Percentiles rank a stretch among this genome's conserved stretches.
Evolutionary conservation across 495 filamentous ascomycete species (phyloP).

Genomic region (Daldinia loculata): DNA sequence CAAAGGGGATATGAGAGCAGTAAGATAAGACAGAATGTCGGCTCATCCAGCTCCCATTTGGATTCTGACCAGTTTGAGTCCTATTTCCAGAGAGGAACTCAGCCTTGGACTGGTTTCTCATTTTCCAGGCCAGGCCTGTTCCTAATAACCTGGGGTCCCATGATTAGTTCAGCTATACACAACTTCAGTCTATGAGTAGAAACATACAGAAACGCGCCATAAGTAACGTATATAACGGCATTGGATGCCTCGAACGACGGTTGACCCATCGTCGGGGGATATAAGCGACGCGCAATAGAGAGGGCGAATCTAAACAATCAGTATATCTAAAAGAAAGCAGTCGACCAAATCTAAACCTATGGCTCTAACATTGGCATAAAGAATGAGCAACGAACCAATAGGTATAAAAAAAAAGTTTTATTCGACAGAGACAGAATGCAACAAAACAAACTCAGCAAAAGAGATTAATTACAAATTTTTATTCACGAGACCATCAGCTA

Average conservation of each 20-base stretch:
- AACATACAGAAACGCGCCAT: constrained; percentile 71
- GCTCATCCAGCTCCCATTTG: constrained; percentile 22
- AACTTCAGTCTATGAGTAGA: background rate
- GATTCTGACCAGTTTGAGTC: constrained; percentile 75
- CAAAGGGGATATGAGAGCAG: constrained; percentile 15
- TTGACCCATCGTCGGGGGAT: constrained; percentile 64
- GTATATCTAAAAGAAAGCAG: background rate
- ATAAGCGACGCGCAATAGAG: background rate
- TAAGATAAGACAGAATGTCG: background rate
- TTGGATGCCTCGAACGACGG: constrained; percentile 76
- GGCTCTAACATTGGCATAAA: background rate
- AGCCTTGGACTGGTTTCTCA: constrained; percentile 72
- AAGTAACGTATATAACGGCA: constrained; percentile 78
- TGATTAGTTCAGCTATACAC: background rate
- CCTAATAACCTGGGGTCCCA: constrained; percentile 62
- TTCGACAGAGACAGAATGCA: background rate
- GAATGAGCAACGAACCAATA: background rate
- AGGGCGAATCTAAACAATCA: background rate
- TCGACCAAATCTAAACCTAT: background rate
- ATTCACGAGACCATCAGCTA: constrained; percentile 10
- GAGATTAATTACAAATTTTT: background rate
- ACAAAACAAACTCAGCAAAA: background rate
- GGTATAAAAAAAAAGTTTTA: background rate
- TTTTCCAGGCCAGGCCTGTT: constrained; percentile 70
- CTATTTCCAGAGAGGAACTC: constrained; percentile 75